These are phyloP conservation scores for Dryadomyces quercus-mongolicae DNA, from an alignment of 2,329 filamentous ascomycete species.

Conservation along the genomic window DNA sequence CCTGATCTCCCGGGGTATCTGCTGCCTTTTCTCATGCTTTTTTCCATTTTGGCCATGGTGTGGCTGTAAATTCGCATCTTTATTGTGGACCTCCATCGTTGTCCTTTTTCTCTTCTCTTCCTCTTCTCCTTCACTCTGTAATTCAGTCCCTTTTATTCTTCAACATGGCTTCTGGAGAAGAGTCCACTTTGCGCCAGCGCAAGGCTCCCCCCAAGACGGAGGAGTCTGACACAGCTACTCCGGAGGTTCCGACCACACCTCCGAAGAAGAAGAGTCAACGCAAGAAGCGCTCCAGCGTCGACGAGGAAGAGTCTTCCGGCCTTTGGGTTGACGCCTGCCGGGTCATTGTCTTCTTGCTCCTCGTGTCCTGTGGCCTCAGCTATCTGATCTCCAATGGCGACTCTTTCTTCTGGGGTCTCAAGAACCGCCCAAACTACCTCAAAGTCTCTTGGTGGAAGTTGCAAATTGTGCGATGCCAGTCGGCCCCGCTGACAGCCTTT, in stretches of 20 bases:
- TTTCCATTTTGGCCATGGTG: no score
- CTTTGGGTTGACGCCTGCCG: conserved; percentile 55
- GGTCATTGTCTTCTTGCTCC: conserved; percentile 51
- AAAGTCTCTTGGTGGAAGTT: conserved; percentile 43
- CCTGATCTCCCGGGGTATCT: no score
- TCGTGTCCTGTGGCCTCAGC: conserved; percentile 58
- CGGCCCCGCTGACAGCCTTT: not conserved
- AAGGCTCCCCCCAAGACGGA: not conserved
- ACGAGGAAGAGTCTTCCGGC: conserved; percentile 46
- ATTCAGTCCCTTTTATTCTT: not conserved
- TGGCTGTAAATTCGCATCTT: no score
- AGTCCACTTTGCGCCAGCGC: conserved; percentile 4
- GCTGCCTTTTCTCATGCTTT: no score
- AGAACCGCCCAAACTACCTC: conserved; percentile 51
- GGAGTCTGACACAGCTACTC: not conserved
- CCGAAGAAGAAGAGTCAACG: conserved; percentile 7
- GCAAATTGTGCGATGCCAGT: conserved; percentile 39
- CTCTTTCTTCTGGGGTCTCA: conserved; percentile 54
- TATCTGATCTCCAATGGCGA: conserved; percentile 65
- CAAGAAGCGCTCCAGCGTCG: conserved; percentile 16
- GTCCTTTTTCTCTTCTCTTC: no score
- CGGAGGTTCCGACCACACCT: not conserved
- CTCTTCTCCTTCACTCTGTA: no score
- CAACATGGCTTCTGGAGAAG: not conserved
- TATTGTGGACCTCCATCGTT: no score